Evolutionary conservation across 2,329 filamentous ascomycete species (phyloP).

Genomic region (Leptographium wingfieldii): DNA sequence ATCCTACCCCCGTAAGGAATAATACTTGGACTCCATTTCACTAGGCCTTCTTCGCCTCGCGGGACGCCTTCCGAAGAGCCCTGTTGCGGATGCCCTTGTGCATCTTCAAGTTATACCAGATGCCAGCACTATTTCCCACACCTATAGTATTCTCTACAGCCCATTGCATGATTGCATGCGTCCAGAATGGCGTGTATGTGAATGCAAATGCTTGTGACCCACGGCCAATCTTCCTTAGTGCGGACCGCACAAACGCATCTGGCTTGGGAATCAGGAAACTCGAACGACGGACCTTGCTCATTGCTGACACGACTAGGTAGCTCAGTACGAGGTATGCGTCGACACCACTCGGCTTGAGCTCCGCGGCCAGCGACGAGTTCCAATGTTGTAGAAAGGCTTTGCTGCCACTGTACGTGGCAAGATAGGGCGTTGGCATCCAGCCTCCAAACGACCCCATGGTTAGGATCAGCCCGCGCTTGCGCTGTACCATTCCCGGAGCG

Average conservation of each 20-base stretch:
- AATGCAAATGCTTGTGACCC: constrained; percentile 67
- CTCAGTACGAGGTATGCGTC: constrained; percentile 85
- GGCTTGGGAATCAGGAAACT: constrained; percentile 70
- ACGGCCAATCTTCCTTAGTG: constrained; percentile 72
- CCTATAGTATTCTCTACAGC: constrained; percentile 50
- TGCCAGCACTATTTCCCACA: constrained; percentile 31
- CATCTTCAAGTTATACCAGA: constrained; percentile 49
- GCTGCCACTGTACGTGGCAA: constrained; percentile 93
- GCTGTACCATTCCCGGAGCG: constrained; percentile 70
- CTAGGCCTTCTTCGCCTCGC: constrained; percentile 57
- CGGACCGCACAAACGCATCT: constrained; percentile 66
- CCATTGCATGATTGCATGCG: constrained; percentile 81
- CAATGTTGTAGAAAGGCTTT: constrained; percentile 98
- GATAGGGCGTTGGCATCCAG: constrained; percentile 77
- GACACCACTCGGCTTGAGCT: constrained; percentile 69
- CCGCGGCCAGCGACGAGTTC: constrained; percentile 74
- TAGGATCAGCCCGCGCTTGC: constrained; percentile 77
- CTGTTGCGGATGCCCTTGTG: constrained; percentile 72
- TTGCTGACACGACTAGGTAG: constrained; percentile 88
- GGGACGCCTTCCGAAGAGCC: constrained; percentile 71
- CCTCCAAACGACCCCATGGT: constrained; percentile 98
- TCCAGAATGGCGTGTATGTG: constrained; percentile 90
- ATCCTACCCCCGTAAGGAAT: neutral
- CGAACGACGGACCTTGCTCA: constrained; percentile 85
- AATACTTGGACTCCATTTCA: neutral